Percentiles rank a stretch among this genome's conserved stretches.
These are phyloP conservation scores for Chaetomium globosum DNA, from an alignment of 2,329 filamentous ascomycete genomes.

Conservation along the genomic window DNA sequence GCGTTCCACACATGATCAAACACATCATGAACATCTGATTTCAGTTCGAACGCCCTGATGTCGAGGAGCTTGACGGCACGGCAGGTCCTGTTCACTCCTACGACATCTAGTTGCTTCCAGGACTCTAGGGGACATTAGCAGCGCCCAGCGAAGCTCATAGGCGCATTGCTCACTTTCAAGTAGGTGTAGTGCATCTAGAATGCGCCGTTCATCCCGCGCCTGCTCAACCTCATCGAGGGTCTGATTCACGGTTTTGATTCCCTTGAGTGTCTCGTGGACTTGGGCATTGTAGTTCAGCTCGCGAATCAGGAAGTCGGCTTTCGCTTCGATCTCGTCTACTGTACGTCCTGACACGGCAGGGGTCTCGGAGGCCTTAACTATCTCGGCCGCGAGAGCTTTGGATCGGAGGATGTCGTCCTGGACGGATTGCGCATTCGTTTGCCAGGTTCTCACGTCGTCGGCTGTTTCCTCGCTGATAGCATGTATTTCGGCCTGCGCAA, in stretches of 20 bases:
- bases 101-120: slow-evolving; percentile 59
- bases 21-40: slow-evolving; percentile 65
- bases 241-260: slow-evolving; percentile 60
- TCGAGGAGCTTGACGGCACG: slow-evolving; percentile 67
- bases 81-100: slow-evolving; percentile 64
- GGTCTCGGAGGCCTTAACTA: slow-evolving; percentile 74
- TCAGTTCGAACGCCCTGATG: slow-evolving; percentile 66
- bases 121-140: slow-evolving; percentile 50
- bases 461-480: slow-evolving; percentile 74
- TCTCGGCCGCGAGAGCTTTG: slow-evolving; percentile 76
- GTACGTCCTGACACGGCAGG: slow-evolving; percentile 57
- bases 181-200: slow-evolving; percentile 60
- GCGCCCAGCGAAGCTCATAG: background rate
- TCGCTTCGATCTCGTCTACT: slow-evolving; percentile 56
- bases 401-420: slow-evolving; percentile 84
- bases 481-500: slow-evolving; percentile 68
- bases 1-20: slow-evolving; percentile 72
- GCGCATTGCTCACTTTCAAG: slow-evolving; percentile 53
- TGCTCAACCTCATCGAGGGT: slow-evolving; percentile 65
- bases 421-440: slow-evolving; percentile 77
- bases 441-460: slow-evolving; percentile 83
- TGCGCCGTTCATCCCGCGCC: slow-evolving; percentile 56
- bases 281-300: slow-evolving; percentile 64
- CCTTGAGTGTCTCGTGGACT: slow-evolving; percentile 53
- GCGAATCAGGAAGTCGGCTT: slow-evolving; percentile 58